phyloP scores from a whole-genome alignment of 805 yeast genomes.

The Metschnikowia cerradonensis region DNA sequence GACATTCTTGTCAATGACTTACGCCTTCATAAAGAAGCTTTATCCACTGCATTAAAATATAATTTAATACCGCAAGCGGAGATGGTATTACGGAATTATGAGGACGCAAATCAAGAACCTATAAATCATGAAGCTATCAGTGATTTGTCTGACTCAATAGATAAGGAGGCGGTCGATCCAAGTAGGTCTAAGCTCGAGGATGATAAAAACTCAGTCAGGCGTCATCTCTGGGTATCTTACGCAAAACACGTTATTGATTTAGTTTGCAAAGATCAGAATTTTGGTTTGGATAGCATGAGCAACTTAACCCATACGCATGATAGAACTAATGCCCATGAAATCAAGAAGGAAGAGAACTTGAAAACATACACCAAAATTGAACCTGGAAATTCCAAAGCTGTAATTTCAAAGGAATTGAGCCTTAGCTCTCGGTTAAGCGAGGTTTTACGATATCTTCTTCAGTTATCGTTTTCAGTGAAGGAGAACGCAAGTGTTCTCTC shows the following conservation, averaged over 20 bases:
- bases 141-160: background rate
- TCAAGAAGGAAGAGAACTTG: background rate
- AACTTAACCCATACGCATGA: background rate
- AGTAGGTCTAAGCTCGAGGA: slow-evolving; percentile 33
- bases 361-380: slow-evolving; percentile 16
- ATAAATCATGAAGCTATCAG: background rate
- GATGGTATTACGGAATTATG: slow-evolving; percentile 31
- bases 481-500: slow-evolving; percentile 38
- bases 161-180: slow-evolving; percentile 7
- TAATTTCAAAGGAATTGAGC: slow-evolving; percentile 8
- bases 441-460: slow-evolving; percentile 30
- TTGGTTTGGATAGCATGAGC: background rate
- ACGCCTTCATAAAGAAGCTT: slow-evolving; percentile 75
- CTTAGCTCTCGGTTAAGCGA: slow-evolving; percentile 19
- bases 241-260: slow-evolving; percentile 45
- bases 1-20: slow-evolving; percentile 62
- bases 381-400: slow-evolving; percentile 14
- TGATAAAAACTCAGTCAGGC: slow-evolving; percentile 43
- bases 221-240: slow-evolving; percentile 70
- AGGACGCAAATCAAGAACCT: slow-evolving; percentile 11
- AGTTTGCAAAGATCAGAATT: background rate
- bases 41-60: slow-evolving; percentile 63
- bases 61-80: slow-evolving; percentile 54
- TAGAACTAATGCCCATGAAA: background rate
- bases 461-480: slow-evolving; percentile 24